Base-by-base conservation (phyloP, 2,329 filamentous ascomycete genomes). In the Epichloe festucae region DNA sequence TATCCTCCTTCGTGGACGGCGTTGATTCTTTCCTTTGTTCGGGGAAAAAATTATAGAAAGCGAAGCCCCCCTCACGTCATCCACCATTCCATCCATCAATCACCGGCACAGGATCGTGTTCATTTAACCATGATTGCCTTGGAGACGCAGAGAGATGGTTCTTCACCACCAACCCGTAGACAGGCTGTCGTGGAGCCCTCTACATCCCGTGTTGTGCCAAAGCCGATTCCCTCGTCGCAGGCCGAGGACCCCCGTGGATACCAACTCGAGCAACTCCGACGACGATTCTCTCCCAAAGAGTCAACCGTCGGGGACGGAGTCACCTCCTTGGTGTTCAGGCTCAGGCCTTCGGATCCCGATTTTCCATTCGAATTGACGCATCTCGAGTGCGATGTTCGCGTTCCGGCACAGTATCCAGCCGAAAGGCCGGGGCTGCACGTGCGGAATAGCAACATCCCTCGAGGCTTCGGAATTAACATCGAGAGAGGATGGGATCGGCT, bases 281-380 rank as follows among this genome's bases (percentile, higher is more conserved):
- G 79, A 56, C 78, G 87, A 36, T 91, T 81, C 65, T 72, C 69
- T 1, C 71, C 76, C 6, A 69, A 66, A 47, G 71, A 77, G 54
- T 66, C 68, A 11, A 67, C 61, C 14, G 60, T 70, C 3, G 62
- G 65, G 6, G 66, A 75, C 54, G 74, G 77, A 47, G 73, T 72
- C 3, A 79, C 78, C 0, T 73, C 77, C 15, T 66, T 90, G 40
- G 67, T 72, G 10, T 87, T 91, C 65, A 78, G 73, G 49, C 68
- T 93, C 55, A 69, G 68, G 12, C 87, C 87, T 5, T 89, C 87
- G 5, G 87, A 93, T 62, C 87, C 87, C 0, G 87, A 93, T 61
- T 91, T 93, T 60, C 85, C 87, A 1, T 91, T 87, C 65, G 85
- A 89, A 55, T 71, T 91, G 61, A 75, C 81, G 27, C 71, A 76